Base-by-base conservation (phyloP, 805 yeast genomes). In the Saccharomycopsis sp. region DNA sequence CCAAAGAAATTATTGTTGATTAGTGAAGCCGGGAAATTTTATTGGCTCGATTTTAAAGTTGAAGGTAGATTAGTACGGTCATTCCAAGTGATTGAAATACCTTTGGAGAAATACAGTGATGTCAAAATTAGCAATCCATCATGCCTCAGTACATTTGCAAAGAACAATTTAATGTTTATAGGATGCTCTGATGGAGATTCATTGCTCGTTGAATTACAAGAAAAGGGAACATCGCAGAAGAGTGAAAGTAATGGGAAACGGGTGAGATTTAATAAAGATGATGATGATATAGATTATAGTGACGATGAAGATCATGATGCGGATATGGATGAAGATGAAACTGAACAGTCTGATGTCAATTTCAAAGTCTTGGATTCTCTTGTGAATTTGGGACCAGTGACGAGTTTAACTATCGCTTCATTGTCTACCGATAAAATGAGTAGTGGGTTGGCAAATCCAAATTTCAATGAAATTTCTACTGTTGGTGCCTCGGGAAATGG, bases 401-500 rank as follows among this genome's bases (percentile, higher is more conserved):
- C 84, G 2, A 75, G 79, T 33, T 71, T 88, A 51, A 71, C 88
- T 0, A 54, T 80, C 27, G 96, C 89, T 0, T 68, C 70, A 40
- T 67, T 74, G 22, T 71, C 83, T 0, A 68, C 75, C 0, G 79
- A 76, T 14, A 65, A 65, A 37, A 71, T 68, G 44, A 65, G 74
- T 8, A 74, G 79, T 44, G 85, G 87, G 38, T 67, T 83, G 23
- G 65, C 74, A 0, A 84, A 84, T 56, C 90, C 95, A 2, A 81
- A 79, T 51, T 66, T 60, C 50, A 68, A 73, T 38, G 93, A 84
- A 55, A 65, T 73, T 14, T 82, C 86, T 4, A 72, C 87, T 2
- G 72, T 86, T 4, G 77, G 82, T 0, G 72, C 86, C 2, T 73
- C 83, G 0, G 96, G 96, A 1, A 68, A 77, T 13, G 78, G 71